Evolutionary conservation across 2,329 filamentous ascomycete species (phyloP).

Genomic region (Trichoderma sp.): DNA sequence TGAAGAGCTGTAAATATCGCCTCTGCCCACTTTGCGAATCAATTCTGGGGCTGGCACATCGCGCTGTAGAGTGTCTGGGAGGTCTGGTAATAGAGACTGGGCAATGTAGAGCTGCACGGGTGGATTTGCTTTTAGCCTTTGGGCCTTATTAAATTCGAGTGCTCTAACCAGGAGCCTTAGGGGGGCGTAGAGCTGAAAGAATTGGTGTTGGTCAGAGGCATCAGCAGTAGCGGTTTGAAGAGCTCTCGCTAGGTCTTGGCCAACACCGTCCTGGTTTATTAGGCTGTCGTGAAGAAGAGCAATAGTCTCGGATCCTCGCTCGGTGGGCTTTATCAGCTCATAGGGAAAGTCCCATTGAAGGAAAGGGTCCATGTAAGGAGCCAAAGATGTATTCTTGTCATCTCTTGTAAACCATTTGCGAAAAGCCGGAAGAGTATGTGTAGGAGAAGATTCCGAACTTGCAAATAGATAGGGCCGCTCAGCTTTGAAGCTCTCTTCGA

Average conservation of each 20-base stretch:
- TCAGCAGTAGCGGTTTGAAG: slow-evolving; percentile 30
- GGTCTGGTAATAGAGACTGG: slow-evolving; percentile 67
- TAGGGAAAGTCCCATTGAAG: slow-evolving; percentile 37
- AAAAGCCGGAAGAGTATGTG: slow-evolving; percentile 46
- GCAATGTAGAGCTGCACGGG: slow-evolving; percentile 71
- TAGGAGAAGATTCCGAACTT: slow-evolving; percentile 39
- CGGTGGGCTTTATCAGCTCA: slow-evolving; percentile 34
- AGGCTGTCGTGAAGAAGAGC: slow-evolving; percentile 31
- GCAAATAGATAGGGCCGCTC: slow-evolving; percentile 50
- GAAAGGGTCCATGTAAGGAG: slow-evolving; percentile 32
- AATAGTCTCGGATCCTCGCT: slow-evolving; percentile 22
- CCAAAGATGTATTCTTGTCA: slow-evolving; percentile 20
- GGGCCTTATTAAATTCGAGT: slow-evolving; percentile 44
- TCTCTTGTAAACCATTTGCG: slow-evolving; percentile 55
- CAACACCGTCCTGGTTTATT: slow-evolving; percentile 26
- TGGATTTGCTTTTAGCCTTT: slow-evolving; percentile 24
- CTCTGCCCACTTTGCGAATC: slow-evolving; percentile 62
- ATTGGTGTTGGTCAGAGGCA: slow-evolving; percentile 33
- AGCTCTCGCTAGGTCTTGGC: slow-evolving; percentile 33
- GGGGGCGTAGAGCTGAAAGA: slow-evolving; percentile 57
- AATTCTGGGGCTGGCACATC: slow-evolving; percentile 68
- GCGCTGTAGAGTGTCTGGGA: slow-evolving; percentile 58
- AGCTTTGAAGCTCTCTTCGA: slow-evolving; percentile 50
- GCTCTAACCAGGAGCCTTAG: slow-evolving; percentile 62
- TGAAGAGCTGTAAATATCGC: slow-evolving; percentile 82